phyloP scores from a whole-genome alignment of 257 asterid genomes.

The Linderniella brevidens region DNA sequence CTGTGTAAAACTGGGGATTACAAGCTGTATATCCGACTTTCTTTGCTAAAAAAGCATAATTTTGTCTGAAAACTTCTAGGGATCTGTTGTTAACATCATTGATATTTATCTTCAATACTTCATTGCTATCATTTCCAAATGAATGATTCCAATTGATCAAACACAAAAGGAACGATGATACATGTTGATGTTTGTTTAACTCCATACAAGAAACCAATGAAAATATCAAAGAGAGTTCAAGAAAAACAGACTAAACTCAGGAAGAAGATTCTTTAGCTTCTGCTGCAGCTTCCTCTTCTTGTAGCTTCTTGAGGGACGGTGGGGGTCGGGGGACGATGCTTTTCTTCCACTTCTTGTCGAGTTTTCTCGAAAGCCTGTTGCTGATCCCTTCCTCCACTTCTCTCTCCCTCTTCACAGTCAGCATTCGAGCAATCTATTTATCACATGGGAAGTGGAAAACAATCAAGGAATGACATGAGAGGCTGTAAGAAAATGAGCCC shows the following conservation, averaged over 20 bases:
- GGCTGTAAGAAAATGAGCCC: not conserved
- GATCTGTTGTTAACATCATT: too few relatives aligned
- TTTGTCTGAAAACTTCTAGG: too few relatives aligned
- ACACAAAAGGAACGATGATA: too few relatives aligned
- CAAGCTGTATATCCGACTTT: too few relatives aligned
- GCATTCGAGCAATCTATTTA: conserved; percentile 65
- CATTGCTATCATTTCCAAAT: too few relatives aligned
- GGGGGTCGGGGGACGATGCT: conserved; percentile 91
- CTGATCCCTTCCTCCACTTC: conserved; percentile 84
- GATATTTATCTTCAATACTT: too few relatives aligned
- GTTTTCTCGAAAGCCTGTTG: conserved; percentile 82
- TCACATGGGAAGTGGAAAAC: not conserved
- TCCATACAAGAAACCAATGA: too few relatives aligned
- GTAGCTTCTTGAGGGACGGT: conserved; percentile 65
- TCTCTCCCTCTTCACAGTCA: conserved; percentile 82
- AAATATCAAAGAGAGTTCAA: too few relatives aligned
- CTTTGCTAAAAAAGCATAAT: too few relatives aligned
- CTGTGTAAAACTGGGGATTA: too few relatives aligned
- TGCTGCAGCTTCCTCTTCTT: conserved; percentile 82
- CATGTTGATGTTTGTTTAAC: too few relatives aligned
- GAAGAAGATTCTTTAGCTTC: conserved; percentile 50
- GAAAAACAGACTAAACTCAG: not conserved
- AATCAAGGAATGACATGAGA: not conserved
- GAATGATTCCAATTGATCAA: too few relatives aligned
- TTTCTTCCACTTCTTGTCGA: conserved; percentile 77